Base-by-base conservation (phyloP, 1,284 basidiomycete genomes). In the Coniophora puteana region DNA sequence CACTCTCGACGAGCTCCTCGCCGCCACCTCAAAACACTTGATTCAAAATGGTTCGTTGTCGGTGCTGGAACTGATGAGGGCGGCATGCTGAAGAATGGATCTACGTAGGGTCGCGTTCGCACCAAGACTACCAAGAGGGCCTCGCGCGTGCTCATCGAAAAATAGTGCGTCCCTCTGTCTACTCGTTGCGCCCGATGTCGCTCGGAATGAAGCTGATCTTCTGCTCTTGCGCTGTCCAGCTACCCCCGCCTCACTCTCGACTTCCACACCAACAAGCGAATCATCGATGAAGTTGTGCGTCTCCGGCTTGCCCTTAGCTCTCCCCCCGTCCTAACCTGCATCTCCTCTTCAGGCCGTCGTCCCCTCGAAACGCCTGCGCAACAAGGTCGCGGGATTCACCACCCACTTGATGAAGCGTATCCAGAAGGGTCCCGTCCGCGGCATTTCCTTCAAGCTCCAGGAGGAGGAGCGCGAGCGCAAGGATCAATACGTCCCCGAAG, bases 371-470 rank as follows among this genome's bases (percentile, higher is more conserved):
- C 92, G 95, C 60, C 85, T 99, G 55, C 87, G 96, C 66, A 99
- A 99, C 91, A 99, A 99, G 83, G 92, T 99, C 61, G 89, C 95
- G 23, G 95, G 95, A 44, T 99, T 98, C 85, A 99, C 96, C 54
- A 99, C 95, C 60, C 96, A 99, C 69, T 78, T 99, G 67, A 99
- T 99, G 96, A 98, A 94, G 82, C 93, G 96, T 63, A 99, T 99
- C 63, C 93, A 97, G 72, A 87, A 87, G 54, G 95, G 95, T n/a
- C 96, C 96, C 59, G 96, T 99, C 52, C 93, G 94, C 59, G 96
- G 96, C 62, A 99, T 99, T 70, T 98, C 94, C 52, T 99, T 99
- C 93, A 97, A 97, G 76, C 89, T 99, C 55, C 96, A 99, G 71
- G 96, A 99, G 68, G 96, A 99, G 74, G 96, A 99, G 77, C 84